Base-by-base conservation (phyloP, 331 rosid genomes). In the Quercus phellos region DNA sequence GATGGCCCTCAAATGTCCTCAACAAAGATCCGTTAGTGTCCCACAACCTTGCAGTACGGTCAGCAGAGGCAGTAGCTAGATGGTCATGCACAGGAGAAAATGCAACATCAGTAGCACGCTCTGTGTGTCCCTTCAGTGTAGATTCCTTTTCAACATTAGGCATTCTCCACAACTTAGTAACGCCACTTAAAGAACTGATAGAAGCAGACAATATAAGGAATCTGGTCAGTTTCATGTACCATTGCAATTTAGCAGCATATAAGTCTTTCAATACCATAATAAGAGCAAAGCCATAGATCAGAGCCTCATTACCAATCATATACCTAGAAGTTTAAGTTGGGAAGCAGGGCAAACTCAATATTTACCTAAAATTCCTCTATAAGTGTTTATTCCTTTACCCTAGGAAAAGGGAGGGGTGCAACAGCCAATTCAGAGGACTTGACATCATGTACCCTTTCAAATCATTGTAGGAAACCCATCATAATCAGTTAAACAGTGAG, bases 61-160 rank as follows among this genome's bases (percentile, higher is more conserved):
- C 98, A 77, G 97, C 98, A 83, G 98, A 95, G 72, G 97, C 98
- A 82, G 99, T 95, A 34, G 96, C 98, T 59, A 95, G 13, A 73
- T 86, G 93, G 84, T 92, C 87, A 12, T 83, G 77, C 56, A 81
- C 72, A 55, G 98, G 96, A 75, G 99, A 95, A 85, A 90, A 93
- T 24, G 84, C 78, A 56, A 95, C 89, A 84, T 93, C 97, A 22
- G 96, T 93, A 53, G 92, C 92, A 29, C 96, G 96, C 84, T 90
- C 94, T 1, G 84, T 85, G 83, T 95, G 99, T 63, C 99, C 98
- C 75, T 92, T 95, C 55, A 95, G 80, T 76, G 90, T 85, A 80
- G 90, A 82, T 80, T 77, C 69, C 83, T 84, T 91, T 59, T 13
- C 79, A 38, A 93, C 87, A 74, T 89, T 76, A 55, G 99, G 98